A percentile compares a stretch with the other conserved stretches of the same genome.
These are phyloP conservation scores for Astrothelium subdiscretum DNA, from an alignment of 495 filamentous ascomycete genomes.

Conservation along the genomic window DNA sequence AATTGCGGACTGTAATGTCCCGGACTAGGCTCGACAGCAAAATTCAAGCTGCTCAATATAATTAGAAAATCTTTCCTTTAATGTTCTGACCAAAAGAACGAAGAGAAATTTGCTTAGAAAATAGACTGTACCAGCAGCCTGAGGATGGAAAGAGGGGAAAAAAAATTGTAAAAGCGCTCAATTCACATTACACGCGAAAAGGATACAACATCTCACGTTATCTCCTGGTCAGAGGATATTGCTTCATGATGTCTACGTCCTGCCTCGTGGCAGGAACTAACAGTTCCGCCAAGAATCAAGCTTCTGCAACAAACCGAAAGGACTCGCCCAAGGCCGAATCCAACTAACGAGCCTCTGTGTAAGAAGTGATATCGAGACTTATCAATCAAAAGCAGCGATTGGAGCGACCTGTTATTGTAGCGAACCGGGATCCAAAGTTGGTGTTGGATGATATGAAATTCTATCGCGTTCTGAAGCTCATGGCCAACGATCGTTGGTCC, in stretches of 20 bases:
- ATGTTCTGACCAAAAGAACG: background rate
- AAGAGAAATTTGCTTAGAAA: background rate
- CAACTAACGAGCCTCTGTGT: too few species aligned
- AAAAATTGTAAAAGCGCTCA: background rate
- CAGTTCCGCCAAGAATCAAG: too few species aligned
- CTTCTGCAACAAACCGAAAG: too few species aligned
- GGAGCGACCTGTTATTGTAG: too few species aligned
- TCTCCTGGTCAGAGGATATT: background rate
- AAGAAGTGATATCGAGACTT: too few species aligned
- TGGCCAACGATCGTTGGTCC: too few species aligned
- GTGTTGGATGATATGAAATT: too few species aligned
- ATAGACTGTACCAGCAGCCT: background rate
- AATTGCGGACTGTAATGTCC: background rate
- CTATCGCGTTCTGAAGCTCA: too few species aligned
- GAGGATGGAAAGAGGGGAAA: background rate
- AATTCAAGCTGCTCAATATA: background rate
- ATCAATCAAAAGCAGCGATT: too few species aligned
- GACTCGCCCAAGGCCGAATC: too few species aligned
- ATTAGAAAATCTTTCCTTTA: background rate
- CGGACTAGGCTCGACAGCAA: background rate
- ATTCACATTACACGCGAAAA: background rate
- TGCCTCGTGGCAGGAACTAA: background rate
- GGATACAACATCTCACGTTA: background rate
- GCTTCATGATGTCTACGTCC: background rate
- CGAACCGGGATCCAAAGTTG: too few species aligned